phyloP scores from a whole-genome alignment of 129 eudicot species.

The Erigeron canadensis region DNA sequence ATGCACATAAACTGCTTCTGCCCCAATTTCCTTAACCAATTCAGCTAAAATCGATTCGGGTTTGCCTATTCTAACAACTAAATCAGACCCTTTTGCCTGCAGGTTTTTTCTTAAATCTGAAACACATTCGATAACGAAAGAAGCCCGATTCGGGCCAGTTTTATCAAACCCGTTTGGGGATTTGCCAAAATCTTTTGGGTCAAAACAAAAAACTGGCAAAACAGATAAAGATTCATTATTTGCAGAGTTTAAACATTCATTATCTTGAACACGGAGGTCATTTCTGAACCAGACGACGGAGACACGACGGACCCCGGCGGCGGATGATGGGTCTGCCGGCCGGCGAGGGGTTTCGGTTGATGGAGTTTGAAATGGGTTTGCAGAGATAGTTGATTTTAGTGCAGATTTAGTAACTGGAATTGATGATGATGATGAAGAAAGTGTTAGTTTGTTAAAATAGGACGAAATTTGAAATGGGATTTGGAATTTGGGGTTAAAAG shows the following conservation, averaged over 20 bases:
- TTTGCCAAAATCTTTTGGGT: conserved; percentile 73
- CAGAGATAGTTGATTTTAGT: conserved; percentile 54
- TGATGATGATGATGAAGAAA: conserved; percentile 36
- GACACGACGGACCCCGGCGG: conserved; percentile 64
- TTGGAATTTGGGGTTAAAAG: conserved; percentile 30
- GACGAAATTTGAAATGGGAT: conserved; percentile 70
- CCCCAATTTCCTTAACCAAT: conserved; percentile 77
- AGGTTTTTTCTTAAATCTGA: conserved; percentile 64
- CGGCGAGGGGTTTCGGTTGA: conserved; percentile 63
- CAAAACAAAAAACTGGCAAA: conserved; percentile 82
- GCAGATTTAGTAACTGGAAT: conserved; percentile 33
- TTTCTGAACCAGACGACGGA: conserved; percentile 90
- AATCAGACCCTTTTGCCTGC: conserved; percentile 78
- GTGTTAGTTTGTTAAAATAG: conserved; percentile 32
- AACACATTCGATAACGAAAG: conserved; percentile 74
- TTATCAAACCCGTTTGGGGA: conserved; percentile 84
- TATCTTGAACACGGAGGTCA: conserved; percentile 86
- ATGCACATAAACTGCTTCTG: conserved; percentile 74
- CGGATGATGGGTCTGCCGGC: conserved; percentile 74
- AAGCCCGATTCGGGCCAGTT: conserved; percentile 81
- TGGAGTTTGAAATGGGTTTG: conserved; percentile 64
- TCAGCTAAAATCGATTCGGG: conserved; percentile 75
- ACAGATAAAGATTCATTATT: conserved; percentile 73
- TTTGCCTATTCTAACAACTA: conserved; percentile 71
- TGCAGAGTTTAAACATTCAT: conserved; percentile 69